phyloP scores from a whole-genome alignment of 345 rosid genomes.

The Gossypium mustelinum region DNA sequence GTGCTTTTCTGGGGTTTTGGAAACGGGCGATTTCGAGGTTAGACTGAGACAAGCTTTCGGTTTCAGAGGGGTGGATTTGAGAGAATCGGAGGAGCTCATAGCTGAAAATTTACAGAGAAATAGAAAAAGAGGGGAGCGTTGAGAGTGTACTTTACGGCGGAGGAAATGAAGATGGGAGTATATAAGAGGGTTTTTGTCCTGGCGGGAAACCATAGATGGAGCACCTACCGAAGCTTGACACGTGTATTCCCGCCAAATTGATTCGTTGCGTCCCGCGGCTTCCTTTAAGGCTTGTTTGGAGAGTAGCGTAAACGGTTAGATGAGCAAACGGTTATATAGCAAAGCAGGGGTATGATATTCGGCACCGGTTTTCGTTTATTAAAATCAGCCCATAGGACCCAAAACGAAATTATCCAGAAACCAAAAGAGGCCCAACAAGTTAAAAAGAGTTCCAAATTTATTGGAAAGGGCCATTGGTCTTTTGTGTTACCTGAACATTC shows the following conservation, averaged over 20 bases:
- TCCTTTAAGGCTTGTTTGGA: conserved; percentile 1
- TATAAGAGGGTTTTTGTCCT: conserved; percentile 15
- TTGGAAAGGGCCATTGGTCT: background rate
- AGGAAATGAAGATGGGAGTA: background rate
- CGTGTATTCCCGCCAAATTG: conserved; percentile 40
- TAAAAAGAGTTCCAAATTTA: background rate
- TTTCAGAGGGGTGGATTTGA: conserved; percentile 36
- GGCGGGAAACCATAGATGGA: conserved; percentile 43
- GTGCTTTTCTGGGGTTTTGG: conserved; percentile 57
- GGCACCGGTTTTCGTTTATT: background rate
- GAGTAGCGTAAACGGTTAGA: background rate
- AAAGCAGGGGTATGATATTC: background rate
- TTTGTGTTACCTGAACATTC: background rate
- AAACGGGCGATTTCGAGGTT: conserved; percentile 20
- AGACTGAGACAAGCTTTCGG: conserved; percentile 29
- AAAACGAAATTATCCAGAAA: background rate
- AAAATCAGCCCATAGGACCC: background rate
- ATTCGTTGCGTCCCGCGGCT: conserved; percentile 59
- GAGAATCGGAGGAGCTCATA: conserved; percentile 34
- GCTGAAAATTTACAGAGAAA: background rate
- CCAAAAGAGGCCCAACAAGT: background rate
- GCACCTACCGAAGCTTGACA: conserved; percentile 28
- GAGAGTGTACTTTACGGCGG: conserved; percentile 3
- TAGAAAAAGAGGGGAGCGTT: background rate
- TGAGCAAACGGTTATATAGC: too few species aligned